Conservation (phyloP, 2,329 filamentous ascomycete genomes). For the Trichoderma semiorbis region DNA sequence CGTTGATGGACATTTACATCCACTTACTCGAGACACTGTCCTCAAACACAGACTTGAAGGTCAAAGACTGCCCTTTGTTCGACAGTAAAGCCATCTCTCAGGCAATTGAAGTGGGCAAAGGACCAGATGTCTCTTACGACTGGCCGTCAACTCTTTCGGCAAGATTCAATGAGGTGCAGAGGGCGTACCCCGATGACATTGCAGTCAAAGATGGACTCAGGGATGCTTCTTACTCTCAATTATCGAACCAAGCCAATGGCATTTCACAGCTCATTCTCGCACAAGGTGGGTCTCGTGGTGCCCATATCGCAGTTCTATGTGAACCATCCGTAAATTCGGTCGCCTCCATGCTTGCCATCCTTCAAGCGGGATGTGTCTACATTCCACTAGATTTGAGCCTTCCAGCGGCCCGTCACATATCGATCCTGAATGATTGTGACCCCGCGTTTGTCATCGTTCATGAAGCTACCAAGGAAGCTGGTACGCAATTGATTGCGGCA, state of each 20-base stretch:
- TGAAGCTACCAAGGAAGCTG: not conserved
- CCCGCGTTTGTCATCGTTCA: not conserved
- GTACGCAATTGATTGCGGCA: not conserved
- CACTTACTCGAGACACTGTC: not conserved
- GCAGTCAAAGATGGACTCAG: not conserved
- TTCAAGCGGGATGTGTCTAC: not conserved
- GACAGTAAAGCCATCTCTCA: not conserved
- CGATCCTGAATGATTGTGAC: not conserved
- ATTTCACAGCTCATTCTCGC: not conserved
- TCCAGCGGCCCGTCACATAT: not conserved
- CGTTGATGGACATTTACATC: not conserved
- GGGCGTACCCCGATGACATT: not conserved
- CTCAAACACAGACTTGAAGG: not conserved
- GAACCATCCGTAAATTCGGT: not conserved
- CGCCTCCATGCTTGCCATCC: not conserved
- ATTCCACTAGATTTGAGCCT: not conserved
- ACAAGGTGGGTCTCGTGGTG: not conserved
- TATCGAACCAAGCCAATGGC: not conserved
- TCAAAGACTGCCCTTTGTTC: not conserved
- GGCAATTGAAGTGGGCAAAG: not conserved
- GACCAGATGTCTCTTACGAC: not conserved
- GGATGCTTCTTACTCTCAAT: not conserved
- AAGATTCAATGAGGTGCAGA: not conserved
- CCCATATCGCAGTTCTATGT: not conserved
- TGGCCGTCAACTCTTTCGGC: not conserved